Evolutionary conservation across 2,329 filamentous ascomycete species (phyloP).

Genomic region (Sordariomycetes sp.): DNA sequence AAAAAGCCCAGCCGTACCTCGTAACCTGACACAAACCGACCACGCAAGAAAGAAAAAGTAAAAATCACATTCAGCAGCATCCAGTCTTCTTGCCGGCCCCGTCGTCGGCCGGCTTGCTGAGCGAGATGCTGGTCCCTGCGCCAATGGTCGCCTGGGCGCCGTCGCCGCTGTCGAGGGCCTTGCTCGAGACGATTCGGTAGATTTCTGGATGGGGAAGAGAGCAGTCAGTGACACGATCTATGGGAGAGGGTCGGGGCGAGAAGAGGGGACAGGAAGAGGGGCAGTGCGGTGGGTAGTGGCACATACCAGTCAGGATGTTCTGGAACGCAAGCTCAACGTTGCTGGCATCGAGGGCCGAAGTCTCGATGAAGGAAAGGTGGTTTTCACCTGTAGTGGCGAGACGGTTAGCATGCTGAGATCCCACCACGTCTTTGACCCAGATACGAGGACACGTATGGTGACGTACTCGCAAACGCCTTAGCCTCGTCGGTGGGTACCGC

Average conservation of each 20-base stretch:
- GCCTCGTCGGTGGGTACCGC: constrained; percentile 96
- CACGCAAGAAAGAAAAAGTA: background rate
- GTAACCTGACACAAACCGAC: constrained; percentile 4
- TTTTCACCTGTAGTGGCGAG: constrained; percentile 59
- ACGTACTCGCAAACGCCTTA: constrained; percentile 88
- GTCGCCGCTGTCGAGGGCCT: constrained; percentile 86
- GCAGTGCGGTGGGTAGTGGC: background rate
- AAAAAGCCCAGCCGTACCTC: constrained; percentile 1
- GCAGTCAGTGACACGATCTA: constrained; percentile 6
- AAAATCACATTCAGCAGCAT: constrained; percentile 52
- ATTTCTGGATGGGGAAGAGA: constrained; percentile 56
- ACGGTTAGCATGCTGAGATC: background rate
- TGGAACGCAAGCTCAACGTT: constrained; percentile 99
- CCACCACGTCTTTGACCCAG: background rate
- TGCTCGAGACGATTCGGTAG: constrained; percentile 97
- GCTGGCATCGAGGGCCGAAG: constrained; percentile 93
- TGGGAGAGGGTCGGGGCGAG: background rate
- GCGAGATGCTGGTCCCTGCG: constrained; percentile 70
- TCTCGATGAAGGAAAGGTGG: constrained; percentile 98
- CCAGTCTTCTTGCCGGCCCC: constrained; percentile 63
- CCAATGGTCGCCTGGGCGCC: constrained; percentile 66
- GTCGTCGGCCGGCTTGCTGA: constrained; percentile 74
- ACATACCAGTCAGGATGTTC: constrained; percentile 92
- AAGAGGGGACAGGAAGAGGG: background rate
- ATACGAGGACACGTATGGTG: background rate